phyloP scores from a whole-genome alignment of 1,284 basidiomycete species.

The Sporisorium scitamineum region DNA sequence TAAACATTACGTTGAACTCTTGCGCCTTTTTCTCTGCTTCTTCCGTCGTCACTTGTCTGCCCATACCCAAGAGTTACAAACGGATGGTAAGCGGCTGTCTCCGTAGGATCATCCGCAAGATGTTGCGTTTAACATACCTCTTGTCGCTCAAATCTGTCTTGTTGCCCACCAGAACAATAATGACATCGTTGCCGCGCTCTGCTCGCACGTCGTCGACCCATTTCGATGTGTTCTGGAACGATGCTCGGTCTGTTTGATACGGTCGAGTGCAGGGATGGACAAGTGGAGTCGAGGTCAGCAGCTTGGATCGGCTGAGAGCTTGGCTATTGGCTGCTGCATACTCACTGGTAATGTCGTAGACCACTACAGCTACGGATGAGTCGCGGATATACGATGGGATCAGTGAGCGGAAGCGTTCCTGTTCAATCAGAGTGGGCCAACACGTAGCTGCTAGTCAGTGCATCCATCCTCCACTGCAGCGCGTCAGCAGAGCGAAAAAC shows the following conservation, averaged over 20 bases:
- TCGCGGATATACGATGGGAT: slow-evolving; percentile 99
- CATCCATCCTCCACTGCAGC: neutral
- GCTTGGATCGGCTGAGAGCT: neutral
- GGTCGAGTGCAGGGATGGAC: neutral
- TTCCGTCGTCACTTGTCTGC: slow-evolving; percentile 94
- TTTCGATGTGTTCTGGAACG: slow-evolving; percentile 96
- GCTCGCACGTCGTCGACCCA: slow-evolving; percentile 99
- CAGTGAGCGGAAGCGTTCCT: slow-evolving; percentile 97
- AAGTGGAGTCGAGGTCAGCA: neutral
- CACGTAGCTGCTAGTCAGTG: neutral
- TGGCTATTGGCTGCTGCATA: slow-evolving; percentile 29
- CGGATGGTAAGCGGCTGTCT: slow-evolving; percentile 7
- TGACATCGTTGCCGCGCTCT: slow-evolving; percentile 96
- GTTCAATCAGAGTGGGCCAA: neutral
- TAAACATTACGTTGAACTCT: slow-evolving; percentile 95
- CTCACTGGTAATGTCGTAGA: slow-evolving; percentile 98
- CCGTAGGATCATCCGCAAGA: neutral
- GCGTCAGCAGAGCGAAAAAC: slow-evolving; percentile 47
- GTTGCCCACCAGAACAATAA: slow-evolving; percentile 98
- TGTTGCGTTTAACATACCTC: slow-evolving; percentile 40
- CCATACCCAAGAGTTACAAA: neutral
- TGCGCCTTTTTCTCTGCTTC: slow-evolving; percentile 94
- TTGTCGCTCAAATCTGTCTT: slow-evolving; percentile 82
- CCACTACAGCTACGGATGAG: slow-evolving; percentile 96
- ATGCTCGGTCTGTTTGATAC: slow-evolving; percentile 78